phyloP scores from a whole-genome alignment of 208 protist species.

The Phytomonas francai region DNA sequence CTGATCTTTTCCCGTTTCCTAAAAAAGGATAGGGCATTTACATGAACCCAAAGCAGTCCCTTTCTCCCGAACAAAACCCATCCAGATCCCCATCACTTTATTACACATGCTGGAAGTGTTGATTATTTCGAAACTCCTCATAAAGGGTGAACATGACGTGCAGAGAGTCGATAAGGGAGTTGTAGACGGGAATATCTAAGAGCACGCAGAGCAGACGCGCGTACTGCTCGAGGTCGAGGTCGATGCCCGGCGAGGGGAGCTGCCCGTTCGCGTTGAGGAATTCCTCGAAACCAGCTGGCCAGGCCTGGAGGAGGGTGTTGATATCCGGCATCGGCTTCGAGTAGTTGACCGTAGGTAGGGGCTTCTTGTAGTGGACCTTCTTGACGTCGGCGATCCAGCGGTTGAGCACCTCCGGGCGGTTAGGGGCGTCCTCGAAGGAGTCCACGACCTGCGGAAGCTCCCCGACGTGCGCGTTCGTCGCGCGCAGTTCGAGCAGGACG shows the following conservation, averaged over 20 bases:
- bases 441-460: slow-evolving; percentile 77
- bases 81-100: not conserved
- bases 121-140: slow-evolving; percentile 92
- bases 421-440: slow-evolving; percentile 93
- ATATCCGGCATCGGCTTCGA: slow-evolving; percentile 95
- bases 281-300: slow-evolving; percentile 92
- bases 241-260: slow-evolving; percentile 85
- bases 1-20: too few relatives aligned
- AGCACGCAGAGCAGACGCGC: slow-evolving; percentile 92
- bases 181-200: slow-evolving; percentile 96
- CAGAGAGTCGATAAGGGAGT: slow-evolving; percentile 94
- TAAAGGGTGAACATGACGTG: slow-evolving; percentile 98
- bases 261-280: slow-evolving; percentile 86
- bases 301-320: slow-evolving; percentile 93
- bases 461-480: slow-evolving; percentile 65
- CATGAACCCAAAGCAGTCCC: too few relatives aligned
- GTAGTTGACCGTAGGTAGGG: slow-evolving; percentile 93
- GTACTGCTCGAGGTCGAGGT: slow-evolving; percentile 92
- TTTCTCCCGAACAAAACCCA: too few relatives aligned
- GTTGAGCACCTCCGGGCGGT: slow-evolving; percentile 91
- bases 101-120: slow-evolving; percentile 91
- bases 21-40: too few relatives aligned
- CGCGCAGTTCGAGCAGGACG: slow-evolving; percentile 82
- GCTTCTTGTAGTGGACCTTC: slow-evolving; percentile 94
- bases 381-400: slow-evolving; percentile 95